phyloP scores from a whole-genome alignment of 2,329 filamentous ascomycete genomes.

The Mollisiaceae sp. region DNA sequence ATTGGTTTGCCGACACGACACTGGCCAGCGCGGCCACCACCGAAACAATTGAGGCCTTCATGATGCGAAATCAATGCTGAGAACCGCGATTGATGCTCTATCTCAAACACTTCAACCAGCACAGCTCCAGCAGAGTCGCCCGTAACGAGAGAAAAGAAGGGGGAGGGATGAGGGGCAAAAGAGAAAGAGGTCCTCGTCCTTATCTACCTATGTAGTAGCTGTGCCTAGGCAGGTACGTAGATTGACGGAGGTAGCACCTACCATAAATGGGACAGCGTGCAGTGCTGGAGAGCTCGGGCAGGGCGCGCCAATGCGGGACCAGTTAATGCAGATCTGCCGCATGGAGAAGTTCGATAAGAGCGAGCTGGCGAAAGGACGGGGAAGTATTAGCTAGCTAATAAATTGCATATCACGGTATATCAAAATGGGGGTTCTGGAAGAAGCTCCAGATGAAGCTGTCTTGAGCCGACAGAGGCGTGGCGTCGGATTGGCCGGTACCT shows the following conservation, averaged over 20 bases:
- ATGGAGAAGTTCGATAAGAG: conserved; percentile 20
- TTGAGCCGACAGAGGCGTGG: not conserved
- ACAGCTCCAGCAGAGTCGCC: conserved; percentile 13
- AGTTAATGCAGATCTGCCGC: conserved; percentile 13
- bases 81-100: conserved; percentile 18
- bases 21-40: conserved; percentile 29
- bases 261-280: conserved; percentile 19
- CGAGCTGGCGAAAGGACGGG: not conserved
- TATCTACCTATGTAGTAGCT: conserved; percentile 9
- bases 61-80: conserved; percentile 21
- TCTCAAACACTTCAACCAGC: conserved; percentile 8
- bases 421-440: not conserved
- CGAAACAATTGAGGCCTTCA: conserved; percentile 37
- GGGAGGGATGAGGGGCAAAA: conserved; percentile 1
- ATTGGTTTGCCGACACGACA: conserved; percentile 29
- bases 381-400: not conserved
- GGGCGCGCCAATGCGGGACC: conserved; percentile 8
- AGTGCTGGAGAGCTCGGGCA: too few species aligned
- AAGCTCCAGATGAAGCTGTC: not conserved
- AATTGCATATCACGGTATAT: too few species aligned
- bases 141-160: conserved; percentile 12
- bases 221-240: not conserved
- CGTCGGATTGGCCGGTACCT: conserved; percentile 11
- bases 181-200: not conserved
- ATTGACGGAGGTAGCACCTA: conserved; percentile 19